phyloP scores from a whole-genome alignment of 2,329 filamentous ascomycete genomes.

The Alternaria hordeiaustralica region DNA sequence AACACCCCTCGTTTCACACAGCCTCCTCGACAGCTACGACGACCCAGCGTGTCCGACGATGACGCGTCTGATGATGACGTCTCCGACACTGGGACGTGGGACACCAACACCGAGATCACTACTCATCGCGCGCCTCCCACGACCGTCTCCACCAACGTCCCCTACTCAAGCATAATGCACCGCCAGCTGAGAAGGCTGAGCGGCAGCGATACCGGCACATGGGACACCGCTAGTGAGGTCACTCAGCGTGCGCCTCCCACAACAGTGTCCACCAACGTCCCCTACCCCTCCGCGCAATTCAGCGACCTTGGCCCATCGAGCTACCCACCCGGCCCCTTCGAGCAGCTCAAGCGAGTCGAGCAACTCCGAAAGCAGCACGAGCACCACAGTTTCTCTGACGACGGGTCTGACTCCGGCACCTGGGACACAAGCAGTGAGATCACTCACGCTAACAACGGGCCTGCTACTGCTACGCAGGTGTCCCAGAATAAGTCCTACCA shows the following conservation, averaged over 20 bases:
- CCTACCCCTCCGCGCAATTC: constrained; percentile 2
- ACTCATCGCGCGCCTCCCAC: constrained; percentile 9
- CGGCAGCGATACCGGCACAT: constrained; percentile 12
- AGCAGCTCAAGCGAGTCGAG: constrained; percentile 8
- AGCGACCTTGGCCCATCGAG: constrained; percentile 3
- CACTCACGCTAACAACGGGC: constrained; percentile 13
- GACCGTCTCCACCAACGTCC: constrained; percentile 11
- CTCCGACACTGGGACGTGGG: background rate
- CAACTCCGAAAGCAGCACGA: constrained; percentile 6
- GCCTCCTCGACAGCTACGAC: constrained; percentile 1
- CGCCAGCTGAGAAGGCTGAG: constrained; percentile 8
- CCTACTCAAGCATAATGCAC: background rate
- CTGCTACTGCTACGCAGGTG: constrained; percentile 8
- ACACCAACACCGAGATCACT: constrained; percentile 6
- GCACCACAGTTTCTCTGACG: constrained; percentile 9
- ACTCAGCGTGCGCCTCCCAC: constrained; percentile 8
- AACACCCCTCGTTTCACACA: constrained; percentile 8
- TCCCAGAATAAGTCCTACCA: constrained; percentile 8
- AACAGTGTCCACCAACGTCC: constrained; percentile 13
- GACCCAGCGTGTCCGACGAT: constrained; percentile 4
- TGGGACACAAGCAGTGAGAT: constrained; percentile 16
- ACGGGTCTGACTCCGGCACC: constrained; percentile 11
- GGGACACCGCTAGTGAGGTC: constrained; percentile 10
- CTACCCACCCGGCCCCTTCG: constrained; percentile 9
- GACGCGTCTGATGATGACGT: background rate